These are phyloP conservation scores for Podospora comata DNA, from an alignment of 495 filamentous ascomycete genomes.

Conservation along the genomic window DNA sequence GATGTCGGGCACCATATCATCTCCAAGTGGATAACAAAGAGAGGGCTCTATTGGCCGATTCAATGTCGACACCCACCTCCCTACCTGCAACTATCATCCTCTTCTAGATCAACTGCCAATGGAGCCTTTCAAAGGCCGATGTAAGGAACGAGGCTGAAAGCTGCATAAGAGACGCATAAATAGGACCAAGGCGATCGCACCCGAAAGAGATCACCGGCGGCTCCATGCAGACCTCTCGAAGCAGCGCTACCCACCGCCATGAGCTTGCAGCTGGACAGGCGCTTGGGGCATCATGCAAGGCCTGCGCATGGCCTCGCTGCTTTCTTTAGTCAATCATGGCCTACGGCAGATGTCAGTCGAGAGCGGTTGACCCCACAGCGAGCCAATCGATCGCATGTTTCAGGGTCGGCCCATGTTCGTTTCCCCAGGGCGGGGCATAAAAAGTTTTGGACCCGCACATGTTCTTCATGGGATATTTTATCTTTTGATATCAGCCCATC, in stretches of 20 bases:
- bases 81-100: too few species aligned
- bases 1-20: not conserved
- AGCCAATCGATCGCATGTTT: conserved; percentile 1
- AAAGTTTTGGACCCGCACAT: conserved; percentile 21
- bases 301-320: not conserved
- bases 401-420: conserved; percentile 16
- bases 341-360: not conserved
- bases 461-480: conserved; percentile 21
- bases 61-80: not conserved
- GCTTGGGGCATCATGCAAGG: conserved; percentile 28
- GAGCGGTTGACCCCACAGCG: not conserved
- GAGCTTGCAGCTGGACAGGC: conserved; percentile 9
- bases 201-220: conserved; percentile 10
- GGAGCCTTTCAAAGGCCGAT: not conserved
- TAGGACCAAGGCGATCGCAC: conserved; percentile 15
- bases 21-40: not conserved
- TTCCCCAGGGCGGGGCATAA: conserved; percentile 12
- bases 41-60: not conserved
- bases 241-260: not conserved
- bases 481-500: conserved; percentile 31
- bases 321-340: not conserved
- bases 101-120: not conserved
- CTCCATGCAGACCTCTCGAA: conserved; percentile 10
- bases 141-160: not conserved
- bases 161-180: not conserved